Conservation (phyloP, 2,329 filamentous ascomycete species). For the Blastomyces parvus region DNA sequence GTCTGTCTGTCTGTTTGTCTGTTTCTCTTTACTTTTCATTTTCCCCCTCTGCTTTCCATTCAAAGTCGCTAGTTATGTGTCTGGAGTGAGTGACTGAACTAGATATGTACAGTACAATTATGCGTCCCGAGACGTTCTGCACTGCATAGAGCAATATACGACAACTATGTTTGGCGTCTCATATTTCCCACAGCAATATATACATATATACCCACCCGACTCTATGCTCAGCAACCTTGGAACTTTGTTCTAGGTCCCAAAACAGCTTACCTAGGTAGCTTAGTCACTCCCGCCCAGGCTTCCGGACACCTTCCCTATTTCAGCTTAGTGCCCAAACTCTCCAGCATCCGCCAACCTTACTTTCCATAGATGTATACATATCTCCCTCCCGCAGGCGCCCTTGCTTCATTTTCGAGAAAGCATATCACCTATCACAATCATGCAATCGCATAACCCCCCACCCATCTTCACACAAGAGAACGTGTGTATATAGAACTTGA, state of each 20-base stretch:
- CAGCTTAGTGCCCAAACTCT: neutral
- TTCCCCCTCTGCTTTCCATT: neutral
- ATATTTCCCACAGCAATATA: neutral
- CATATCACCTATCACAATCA: too few relatives aligned
- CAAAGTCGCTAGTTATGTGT: neutral
- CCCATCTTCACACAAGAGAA: too few relatives aligned
- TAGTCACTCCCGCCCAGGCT: neutral
- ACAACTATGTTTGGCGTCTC: neutral
- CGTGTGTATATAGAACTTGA: too few relatives aligned
- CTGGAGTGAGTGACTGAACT: neutral
- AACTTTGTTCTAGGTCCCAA: neutral
- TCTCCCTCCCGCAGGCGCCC: too few relatives aligned
- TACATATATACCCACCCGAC: neutral
- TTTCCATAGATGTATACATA: too few relatives aligned
- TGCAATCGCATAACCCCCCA: too few relatives aligned
- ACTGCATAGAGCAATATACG: neutral
- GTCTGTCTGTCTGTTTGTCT: too few relatives aligned
- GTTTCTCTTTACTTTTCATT: neutral
- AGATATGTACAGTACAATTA: neutral
- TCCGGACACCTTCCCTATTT: neutral
- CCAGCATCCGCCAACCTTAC: too few relatives aligned
- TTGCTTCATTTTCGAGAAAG: too few relatives aligned
- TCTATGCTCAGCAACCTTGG: too few relatives aligned
- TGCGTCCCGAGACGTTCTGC: neutral
- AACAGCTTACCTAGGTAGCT: too few relatives aligned